phyloP scores from a whole-genome alignment of 177 flowering plant species.

The Vitis hybrid region DNA sequence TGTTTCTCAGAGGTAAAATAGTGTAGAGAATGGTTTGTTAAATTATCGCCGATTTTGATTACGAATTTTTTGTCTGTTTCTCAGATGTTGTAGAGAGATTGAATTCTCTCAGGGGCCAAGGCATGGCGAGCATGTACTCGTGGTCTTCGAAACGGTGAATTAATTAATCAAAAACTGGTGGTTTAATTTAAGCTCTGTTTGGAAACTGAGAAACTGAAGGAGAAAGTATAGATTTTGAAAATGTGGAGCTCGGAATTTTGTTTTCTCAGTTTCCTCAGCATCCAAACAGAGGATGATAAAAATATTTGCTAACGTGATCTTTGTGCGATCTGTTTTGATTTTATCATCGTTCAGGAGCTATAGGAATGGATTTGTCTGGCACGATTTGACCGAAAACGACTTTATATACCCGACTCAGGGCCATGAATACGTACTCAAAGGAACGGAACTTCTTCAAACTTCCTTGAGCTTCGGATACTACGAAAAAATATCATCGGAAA shows the following conservation, averaged over 20 bases:
- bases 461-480: constrained; percentile 19
- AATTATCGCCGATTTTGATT: neutral
- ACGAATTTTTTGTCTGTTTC: constrained; percentile 5
- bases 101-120: constrained; percentile 39
- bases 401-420: constrained; percentile 32
- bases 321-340: neutral
- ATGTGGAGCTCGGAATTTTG: neutral
- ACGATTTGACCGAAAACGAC: constrained; percentile 39
- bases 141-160: constrained; percentile 46
- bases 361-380: constrained; percentile 48
- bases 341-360: constrained; percentile 28
- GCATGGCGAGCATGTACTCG: constrained; percentile 40
- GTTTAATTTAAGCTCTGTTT: no score
- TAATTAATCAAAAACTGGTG: no score
- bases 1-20: constrained; percentile 62
- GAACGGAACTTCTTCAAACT: constrained; percentile 27
- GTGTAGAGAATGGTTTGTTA: neutral
- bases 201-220: no score
- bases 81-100: constrained; percentile 71
- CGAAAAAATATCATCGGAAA: constrained; percentile 10
- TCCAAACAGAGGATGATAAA: no score
- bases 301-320: neutral
- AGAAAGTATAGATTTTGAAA: no score
- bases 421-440: constrained; percentile 46
- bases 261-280: constrained; percentile 6